Evolutionary conservation across 306 rosid species (phyloP), one percentile per base, ranked within the genome.

Genomic region (Quercus aquifolioides): DNA sequence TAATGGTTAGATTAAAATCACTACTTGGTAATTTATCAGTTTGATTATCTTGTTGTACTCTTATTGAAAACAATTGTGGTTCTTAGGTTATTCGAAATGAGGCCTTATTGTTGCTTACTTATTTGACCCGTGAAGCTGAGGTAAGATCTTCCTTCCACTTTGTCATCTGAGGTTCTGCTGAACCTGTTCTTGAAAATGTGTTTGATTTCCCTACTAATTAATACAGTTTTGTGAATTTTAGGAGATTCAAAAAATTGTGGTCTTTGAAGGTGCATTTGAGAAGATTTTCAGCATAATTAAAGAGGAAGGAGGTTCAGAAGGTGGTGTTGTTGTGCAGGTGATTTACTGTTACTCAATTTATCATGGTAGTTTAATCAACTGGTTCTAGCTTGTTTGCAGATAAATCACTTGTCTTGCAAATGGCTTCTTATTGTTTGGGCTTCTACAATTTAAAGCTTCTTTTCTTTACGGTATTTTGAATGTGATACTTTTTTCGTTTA

Each of bases 281-380:
- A 94, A 92, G 88, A 89, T 94, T 68, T 94, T 94, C 90, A 92
- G 97, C 83, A 94, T 92, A 81, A 89, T 92, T 49, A 89, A 75
- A 79, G 98, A 94, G 85, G 98, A 94, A 85, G 98, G 98, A 81
- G 91, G 88, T 78, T 92, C 98, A 23, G 98, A 94, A 69, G 98
- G 98, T 69, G 98, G 98, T 72, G 98, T 92, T 59, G 98, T 94
- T 79, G 98, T 94, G 78, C 98, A 94, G 98, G 98, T 92, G 80
- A 84, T 80, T 81, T 49, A 65, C 76, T 63, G 67, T 57, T 70
- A 41, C 78, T 62, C 26, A 69, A 58, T 67, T 18, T 76, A 19
- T 78, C 19, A 25, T 30, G 23, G 17, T 68, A 58, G 74, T 73
- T 80, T 70, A 59, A 38, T 38, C 56, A 43, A 46, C 71, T 86